Evolutionary conservation across 768 basidiomycete species (phyloP).

Genomic region (Saitozyma sp.): DNA sequence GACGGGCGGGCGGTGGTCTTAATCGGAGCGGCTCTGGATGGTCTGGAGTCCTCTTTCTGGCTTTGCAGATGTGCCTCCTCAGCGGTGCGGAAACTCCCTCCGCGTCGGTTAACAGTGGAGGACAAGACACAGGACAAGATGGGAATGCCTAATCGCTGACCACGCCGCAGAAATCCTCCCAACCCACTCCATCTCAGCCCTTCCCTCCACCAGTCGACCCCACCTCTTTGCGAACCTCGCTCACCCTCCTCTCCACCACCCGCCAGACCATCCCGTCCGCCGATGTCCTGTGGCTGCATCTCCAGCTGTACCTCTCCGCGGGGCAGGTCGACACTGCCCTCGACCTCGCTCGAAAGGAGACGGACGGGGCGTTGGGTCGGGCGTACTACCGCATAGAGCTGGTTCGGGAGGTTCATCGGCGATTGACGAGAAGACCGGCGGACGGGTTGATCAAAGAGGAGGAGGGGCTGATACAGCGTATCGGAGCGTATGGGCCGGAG

Average conservation of each 20-base stretch:
- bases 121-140: too few relatives aligned
- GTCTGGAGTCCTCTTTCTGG: background rate
- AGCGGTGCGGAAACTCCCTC: too few relatives aligned
- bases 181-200: conserved; percentile 14
- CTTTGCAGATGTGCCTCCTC: background rate
- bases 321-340: conserved; percentile 20
- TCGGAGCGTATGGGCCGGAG: background rate
- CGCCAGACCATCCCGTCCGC: conserved; percentile 15
- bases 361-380: conserved; percentile 2
- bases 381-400: conserved; percentile 9
- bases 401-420: conserved; percentile 18
- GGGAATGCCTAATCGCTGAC: background rate
- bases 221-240: conserved; percentile 11
- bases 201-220: conserved; percentile 17
- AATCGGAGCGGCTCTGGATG: background rate
- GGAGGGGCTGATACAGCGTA: too few relatives aligned
- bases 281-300: conserved; percentile 38
- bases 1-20: background rate
- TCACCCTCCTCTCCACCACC: conserved; percentile 14
- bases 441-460: background rate
- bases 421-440: conserved; percentile 1
- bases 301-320: conserved; percentile 31
- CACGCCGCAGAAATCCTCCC: conserved; percentile 18
- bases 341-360: conserved; percentile 12
- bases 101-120: too few relatives aligned